These are phyloP conservation scores for Salvia splendens DNA, from an alignment of 257 asterid species.

Conservation along the genomic window DNA sequence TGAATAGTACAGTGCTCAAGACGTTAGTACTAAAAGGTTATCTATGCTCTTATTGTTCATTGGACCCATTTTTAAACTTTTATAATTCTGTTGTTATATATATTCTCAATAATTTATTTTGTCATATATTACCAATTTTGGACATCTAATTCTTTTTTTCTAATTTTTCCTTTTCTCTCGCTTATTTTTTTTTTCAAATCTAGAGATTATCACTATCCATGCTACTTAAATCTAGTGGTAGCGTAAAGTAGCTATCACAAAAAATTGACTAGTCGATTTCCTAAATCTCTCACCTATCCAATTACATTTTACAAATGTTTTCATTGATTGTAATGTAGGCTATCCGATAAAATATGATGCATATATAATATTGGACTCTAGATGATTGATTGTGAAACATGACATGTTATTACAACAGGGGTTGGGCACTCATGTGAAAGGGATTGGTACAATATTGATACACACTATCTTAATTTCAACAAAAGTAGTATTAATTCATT, in stretches of 20 bases:
- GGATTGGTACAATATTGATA: not conserved
- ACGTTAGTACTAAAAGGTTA: no score
- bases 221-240: conserved; percentile 4
- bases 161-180: no score
- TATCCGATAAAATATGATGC: not conserved
- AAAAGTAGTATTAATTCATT: not conserved
- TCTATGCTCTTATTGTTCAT: not conserved
- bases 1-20: no score
- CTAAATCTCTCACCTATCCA: not conserved
- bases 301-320: no score
- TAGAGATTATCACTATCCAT: not conserved
- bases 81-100: not conserved
- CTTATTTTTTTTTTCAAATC: no score
- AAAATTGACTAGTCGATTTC: conserved; percentile 13
- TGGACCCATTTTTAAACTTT: not conserved
- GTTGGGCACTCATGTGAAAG: not conserved
- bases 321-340: not conserved
- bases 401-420: not conserved
- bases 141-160: no score
- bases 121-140: not conserved
- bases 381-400: not conserved
- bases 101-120: conserved; percentile 1
- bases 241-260: conserved; percentile 14
- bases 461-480: no score
- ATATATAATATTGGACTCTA: no score